These are phyloP conservation scores for Populus hybrid DNA, from an alignment of 441 rosid genomes.

Conservation along the genomic window DNA sequence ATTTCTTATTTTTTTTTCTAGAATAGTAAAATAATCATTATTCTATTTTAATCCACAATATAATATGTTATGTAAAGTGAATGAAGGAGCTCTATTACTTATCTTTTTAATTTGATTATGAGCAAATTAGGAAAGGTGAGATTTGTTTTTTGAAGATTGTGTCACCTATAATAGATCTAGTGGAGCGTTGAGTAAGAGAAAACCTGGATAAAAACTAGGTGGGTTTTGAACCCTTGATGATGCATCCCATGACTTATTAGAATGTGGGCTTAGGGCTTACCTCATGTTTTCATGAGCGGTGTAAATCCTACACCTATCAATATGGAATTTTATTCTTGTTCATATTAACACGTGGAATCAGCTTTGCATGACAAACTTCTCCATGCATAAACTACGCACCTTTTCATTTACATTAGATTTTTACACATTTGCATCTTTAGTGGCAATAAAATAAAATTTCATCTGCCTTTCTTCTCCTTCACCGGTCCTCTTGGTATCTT, in stretches of 20 bases:
- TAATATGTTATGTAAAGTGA: too few species aligned
- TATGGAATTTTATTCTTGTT: too few species aligned
- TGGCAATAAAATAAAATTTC: not conserved
- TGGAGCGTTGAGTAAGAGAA: too few species aligned
- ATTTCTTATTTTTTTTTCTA: too few species aligned
- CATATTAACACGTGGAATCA: not conserved
- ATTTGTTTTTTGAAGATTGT: too few species aligned
- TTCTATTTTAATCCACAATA: too few species aligned
- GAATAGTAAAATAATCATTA: too few species aligned
- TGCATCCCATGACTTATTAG: not conserved
- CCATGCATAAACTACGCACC: not conserved
- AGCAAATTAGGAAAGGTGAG: not conserved
- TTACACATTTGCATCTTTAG: not conserved
- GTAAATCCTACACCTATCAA: not conserved
- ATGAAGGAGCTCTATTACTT: not conserved
- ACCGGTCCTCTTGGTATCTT: constrained; percentile 81
- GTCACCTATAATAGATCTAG: too few species aligned
- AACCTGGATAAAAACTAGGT: too few species aligned
- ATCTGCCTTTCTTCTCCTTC: constrained; percentile 44
- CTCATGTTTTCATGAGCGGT: not conserved
- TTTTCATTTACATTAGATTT: too few species aligned
- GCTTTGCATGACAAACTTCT: not conserved
- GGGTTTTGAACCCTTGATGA: not conserved
- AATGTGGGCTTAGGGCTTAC: not conserved
- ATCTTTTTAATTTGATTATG: not conserved